Percentiles rank a stretch among this genome's conserved stretches.
These are phyloP conservation scores for Barnettozyma siamensis DNA, from an alignment of 805 yeast genomes.

Conservation along the genomic window DNA sequence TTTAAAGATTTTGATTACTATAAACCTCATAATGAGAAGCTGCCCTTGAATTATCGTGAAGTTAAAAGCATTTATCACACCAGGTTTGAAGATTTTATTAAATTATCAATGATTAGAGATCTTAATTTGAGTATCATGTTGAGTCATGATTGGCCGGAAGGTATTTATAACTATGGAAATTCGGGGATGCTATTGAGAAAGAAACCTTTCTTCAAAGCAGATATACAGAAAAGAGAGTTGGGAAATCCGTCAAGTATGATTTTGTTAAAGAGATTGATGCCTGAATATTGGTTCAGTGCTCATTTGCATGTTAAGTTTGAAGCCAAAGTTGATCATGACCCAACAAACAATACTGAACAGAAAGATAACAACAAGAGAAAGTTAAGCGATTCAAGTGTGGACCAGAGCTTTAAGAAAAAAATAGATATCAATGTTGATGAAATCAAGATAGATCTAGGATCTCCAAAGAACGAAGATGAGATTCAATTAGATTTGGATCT, in stretches of 20 bases:
- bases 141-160: slow-evolving; percentile 94
- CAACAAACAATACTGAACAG: not conserved
- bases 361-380: slow-evolving; percentile 10
- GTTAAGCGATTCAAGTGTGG: slow-evolving; percentile 6
- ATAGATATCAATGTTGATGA: slow-evolving; percentile 21
- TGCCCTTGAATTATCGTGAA: slow-evolving; percentile 44
- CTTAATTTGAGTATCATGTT: slow-evolving; percentile 48
- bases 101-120: slow-evolving; percentile 36
- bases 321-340: slow-evolving; percentile 50
- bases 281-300: slow-evolving; percentile 79
- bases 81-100: slow-evolving; percentile 50
- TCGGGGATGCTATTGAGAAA: slow-evolving; percentile 37
- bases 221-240: slow-evolving; percentile 50
- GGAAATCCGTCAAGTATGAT: slow-evolving; percentile 69
- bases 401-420: slow-evolving; percentile 8
- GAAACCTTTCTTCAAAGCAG: slow-evolving; percentile 67
- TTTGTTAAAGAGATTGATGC: slow-evolving; percentile 49
- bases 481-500: slow-evolving; percentile 1
- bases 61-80: slow-evolving; percentile 66
- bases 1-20: slow-evolving; percentile 49
- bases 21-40: slow-evolving; percentile 33
- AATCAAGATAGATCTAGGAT: slow-evolving; percentile 28
- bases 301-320: slow-evolving; percentile 76
- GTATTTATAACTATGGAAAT: slow-evolving; percentile 64
- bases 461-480: slow-evolving; percentile 11